These are phyloP conservation scores for Pluteus cervinus DNA, from an alignment of 768 basidiomycete genomes.

Conservation along the genomic window DNA sequence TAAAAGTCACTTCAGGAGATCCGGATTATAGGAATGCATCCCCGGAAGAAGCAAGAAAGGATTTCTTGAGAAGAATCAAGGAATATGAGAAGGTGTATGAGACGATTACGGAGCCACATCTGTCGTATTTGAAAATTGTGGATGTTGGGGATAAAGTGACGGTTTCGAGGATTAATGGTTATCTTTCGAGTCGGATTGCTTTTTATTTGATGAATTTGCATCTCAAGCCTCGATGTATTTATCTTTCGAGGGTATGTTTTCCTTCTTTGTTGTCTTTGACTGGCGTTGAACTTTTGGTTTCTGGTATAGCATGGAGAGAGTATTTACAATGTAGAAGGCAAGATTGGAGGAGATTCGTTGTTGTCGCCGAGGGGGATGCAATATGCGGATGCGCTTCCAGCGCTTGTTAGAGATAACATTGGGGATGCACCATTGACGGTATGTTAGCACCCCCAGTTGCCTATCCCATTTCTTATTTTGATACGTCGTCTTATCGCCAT, in stretches of 20 bases:
- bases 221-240: conserved; percentile 93
- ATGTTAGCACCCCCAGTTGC: conserved; percentile 13
- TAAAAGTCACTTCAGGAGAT: conserved; percentile 95
- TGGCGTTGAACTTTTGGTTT: conserved; percentile 4
- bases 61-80: conserved; percentile 87
- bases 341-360: conserved; percentile 95
- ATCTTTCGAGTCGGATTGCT: conserved; percentile 93
- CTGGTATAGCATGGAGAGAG: conserved; percentile 87
- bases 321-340: conserved; percentile 92
- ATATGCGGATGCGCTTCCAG: conserved; percentile 84
- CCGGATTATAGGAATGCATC: conserved; percentile 94
- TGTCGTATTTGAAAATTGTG: conserved; percentile 86
- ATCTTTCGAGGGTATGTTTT: conserved; percentile 74
- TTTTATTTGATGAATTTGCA: conserved; percentile 99
- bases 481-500: neutral
- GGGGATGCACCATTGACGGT: conserved; percentile 87
- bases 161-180: conserved; percentile 84
- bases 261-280: conserved; percentile 2
- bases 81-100: conserved; percentile 96
- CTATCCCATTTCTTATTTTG: neutral
- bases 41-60: conserved; percentile 76
- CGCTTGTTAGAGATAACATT: conserved; percentile 83
- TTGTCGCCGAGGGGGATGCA: conserved; percentile 79
- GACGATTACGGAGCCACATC: conserved; percentile 85
- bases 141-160: conserved; percentile 92